Evolutionary conservation across 805 yeast species (phyloP), one percentile per base, ranked within the genome.

Genomic region (baker's yeast (Saccharomyces cerevisiae)): DNA sequence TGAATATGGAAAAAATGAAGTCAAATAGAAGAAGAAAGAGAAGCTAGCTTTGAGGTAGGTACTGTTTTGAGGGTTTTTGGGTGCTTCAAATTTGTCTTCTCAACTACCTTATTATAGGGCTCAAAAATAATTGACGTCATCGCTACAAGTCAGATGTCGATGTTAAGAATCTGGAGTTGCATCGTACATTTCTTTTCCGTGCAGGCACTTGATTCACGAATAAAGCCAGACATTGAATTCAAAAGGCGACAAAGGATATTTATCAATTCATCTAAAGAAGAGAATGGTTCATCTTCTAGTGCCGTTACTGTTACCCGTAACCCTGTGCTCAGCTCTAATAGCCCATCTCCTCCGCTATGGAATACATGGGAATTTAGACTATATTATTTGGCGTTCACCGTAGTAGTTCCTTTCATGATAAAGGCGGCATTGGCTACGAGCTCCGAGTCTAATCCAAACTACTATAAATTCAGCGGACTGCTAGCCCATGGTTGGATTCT

Each of bases 401-500:
- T 87, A 3, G 84, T 80, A 5, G 87, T 91, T 6, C 97, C 97
- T 6, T 66, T 84, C 64, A 83, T 91, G 89, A 78, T 83, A 65
- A 80, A 80, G 60, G 83, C 92, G 0, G 95, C 92, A 2, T 78
- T 85, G 78, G 85, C 82, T 29, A 90, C 92, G 13, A 83, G 89
- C 26, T 81, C 81, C 61, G 84, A 82, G 57, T 73, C 81, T 2
- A 87, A 86, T 61, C 83, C 86, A 10, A 89, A 88, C 64, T 90
- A 84, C 64, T 76, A 78, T 24, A 73, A 73, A 47, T 88, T 78
- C 64, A 76, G 77, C 57, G 78, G 80, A 50, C 71, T 83, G 43
- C 73, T 91, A 51, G 75, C 83, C 32, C 76, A 80, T 8, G 97
- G 97, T 3, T 91, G 97, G 97, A 73, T 89, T 61, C 79, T 84